Conservation (phyloP, 148 eudicot species). For the Arbutus unedo region DNA sequence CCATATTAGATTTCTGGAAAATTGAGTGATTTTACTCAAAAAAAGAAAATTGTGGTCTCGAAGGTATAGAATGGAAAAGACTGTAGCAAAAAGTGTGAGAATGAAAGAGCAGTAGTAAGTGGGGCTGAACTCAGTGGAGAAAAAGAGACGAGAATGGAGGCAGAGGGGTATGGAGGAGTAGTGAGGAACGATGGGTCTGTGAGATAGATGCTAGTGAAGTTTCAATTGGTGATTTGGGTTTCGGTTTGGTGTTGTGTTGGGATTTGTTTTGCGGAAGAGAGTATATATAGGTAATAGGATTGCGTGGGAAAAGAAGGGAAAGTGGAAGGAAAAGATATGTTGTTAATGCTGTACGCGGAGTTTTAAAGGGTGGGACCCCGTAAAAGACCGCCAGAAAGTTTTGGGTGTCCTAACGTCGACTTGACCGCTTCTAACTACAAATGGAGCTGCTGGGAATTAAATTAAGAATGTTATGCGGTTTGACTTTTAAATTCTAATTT, state of each 20-base stretch:
- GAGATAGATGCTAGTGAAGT: slow-evolving; percentile 55
- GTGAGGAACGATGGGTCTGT: slow-evolving; percentile 53
- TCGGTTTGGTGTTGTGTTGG: neutral
- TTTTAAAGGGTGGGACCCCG: too few species aligned
- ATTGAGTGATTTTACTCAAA: too few species aligned
- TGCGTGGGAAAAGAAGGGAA: neutral
- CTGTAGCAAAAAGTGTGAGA: neutral
- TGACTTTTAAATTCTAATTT: too few species aligned
- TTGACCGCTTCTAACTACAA: too few species aligned
- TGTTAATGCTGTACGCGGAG: too few species aligned
- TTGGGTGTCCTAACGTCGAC: too few species aligned
- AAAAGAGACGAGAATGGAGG: slow-evolving; percentile 7
- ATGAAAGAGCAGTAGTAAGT: neutral
- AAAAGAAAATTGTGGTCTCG: neutral
- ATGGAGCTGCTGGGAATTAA: too few species aligned
- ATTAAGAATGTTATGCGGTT: too few species aligned
- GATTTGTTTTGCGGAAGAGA: neutral
- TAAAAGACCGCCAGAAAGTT: too few species aligned
- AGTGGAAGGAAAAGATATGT: neutral
- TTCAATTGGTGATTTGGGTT: neutral
- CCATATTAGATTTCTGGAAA: slow-evolving; percentile 21
- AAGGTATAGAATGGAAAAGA: neutral
- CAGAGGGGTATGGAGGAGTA: slow-evolving; percentile 43
- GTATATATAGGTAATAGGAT: neutral
- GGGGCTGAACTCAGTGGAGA: slow-evolving; percentile 15